Evolutionary conservation across 225 moss, liverwort and hornwort species (phyloP), one percentile per base, ranked within the genome.

Genomic region (Pseudoscleropodium purum): DNA sequence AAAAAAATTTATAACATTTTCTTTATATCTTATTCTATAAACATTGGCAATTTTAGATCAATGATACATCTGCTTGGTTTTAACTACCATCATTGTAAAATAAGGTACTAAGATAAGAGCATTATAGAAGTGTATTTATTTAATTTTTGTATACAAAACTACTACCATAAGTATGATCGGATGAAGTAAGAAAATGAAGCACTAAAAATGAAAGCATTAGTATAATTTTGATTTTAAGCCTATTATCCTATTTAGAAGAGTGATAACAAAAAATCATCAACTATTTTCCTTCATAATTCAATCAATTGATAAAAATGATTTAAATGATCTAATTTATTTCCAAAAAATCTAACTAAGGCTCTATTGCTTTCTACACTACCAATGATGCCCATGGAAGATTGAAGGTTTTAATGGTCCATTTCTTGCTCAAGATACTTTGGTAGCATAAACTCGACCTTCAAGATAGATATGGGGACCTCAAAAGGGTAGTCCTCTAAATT

Each of bases 351-450:
- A 43, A 72, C 26, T 15, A 41, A 15, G 7, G 5, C 5, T 70
- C 25, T 25, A 25, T 8, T 41, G 15, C 3, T 43, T 2, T 43
- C 1, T 43, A 1, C 2, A 5, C 31, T 75, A 47, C 2, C 1
- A 12, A 0, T 47, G 1, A 75, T 4, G 4, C 0, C 19, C 47
- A 25, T 70, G 23, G 7, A 41, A 26, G 10, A 15, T 25, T 41
- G 25, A 25, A 25, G 26, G 15, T 70, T 70, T 39, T 4, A 0
- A 39, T 0, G 4, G 7, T 7, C 13, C 2, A 24, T 24, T 41
- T 25, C 0, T 1, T 0, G 0, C 2, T 39, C 0, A 14, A 0
- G 1, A 39, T 39, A 70, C 8, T 14, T 72, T 72, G 2, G 5
- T 26, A 39, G 8, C 1, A 0, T 3, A 39, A 70, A 39, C 25